Percentiles rank a stretch among this genome's conserved stretches.
Evolutionary conservation across 2,329 filamentous ascomycete genomes (phyloP).

Genomic region (Apiospora aurea): DNA sequence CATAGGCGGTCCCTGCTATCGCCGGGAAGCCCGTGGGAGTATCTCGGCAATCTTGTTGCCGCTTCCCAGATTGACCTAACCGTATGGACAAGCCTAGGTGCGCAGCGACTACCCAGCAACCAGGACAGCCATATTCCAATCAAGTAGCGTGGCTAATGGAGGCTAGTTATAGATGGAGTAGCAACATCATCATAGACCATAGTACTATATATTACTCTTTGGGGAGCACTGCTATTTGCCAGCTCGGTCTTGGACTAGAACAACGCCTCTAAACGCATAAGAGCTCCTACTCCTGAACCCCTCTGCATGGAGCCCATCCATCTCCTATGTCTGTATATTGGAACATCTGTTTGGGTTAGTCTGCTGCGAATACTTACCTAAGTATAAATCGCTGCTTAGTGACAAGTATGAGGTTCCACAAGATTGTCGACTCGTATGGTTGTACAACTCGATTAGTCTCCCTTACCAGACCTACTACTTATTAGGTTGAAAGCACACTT

Average conservation of each 20-base stretch:
- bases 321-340: too few species aligned
- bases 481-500: neutral
- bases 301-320: too few species aligned
- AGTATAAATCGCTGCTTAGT: too few species aligned
- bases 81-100: neutral
- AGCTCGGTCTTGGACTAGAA: too few species aligned
- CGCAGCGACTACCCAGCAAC: neutral
- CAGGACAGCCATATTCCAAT: too few species aligned
- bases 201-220: too few species aligned
- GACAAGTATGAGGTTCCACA: neutral
- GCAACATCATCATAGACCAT: too few species aligned
- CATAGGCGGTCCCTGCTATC: neutral
- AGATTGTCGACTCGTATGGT: neutral
- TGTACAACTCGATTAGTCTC: neutral
- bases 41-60: neutral
- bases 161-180: too few species aligned
- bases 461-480: neutral
- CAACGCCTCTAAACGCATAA: too few species aligned
- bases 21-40: neutral
- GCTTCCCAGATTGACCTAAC: neutral
- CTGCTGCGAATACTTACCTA: neutral
- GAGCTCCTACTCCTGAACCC: too few species aligned
- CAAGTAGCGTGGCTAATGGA: neutral
- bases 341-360: neutral
- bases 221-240: too few species aligned